phyloP scores from a whole-genome alignment of 2,329 filamentous ascomycete species.

The Pseudogymnoascus sp. region DNA sequence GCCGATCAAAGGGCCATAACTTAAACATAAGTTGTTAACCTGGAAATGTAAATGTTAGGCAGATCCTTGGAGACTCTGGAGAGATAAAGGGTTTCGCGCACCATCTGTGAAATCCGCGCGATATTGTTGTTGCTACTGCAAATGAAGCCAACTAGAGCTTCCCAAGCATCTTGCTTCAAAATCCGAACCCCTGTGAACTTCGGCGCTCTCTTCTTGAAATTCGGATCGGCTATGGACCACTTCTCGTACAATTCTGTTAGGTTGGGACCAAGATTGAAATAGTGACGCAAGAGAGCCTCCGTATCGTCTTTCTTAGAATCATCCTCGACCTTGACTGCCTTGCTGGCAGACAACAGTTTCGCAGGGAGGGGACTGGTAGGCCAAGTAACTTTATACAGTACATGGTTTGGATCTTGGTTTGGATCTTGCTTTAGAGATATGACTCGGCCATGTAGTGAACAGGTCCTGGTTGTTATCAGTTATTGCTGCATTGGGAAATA shows the following conservation, averaged over 20 bases:
- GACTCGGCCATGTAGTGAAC: conserved; percentile 76
- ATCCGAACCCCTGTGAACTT: conserved; percentile 89
- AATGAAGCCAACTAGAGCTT: conserved; percentile 87
- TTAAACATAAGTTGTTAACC: conserved; percentile 77
- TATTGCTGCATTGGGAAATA: conserved; percentile 10
- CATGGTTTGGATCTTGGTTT: conserved; percentile 64
- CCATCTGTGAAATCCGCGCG: conserved; percentile 89
- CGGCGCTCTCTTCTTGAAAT: conserved; percentile 81
- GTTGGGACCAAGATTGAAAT: conserved; percentile 79
- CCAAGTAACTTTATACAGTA: conserved; percentile 73
- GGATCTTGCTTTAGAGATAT: conserved; percentile 77
- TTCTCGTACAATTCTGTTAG: conserved; percentile 69
- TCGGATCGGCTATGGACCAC: conserved; percentile 78
- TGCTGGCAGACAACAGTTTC: conserved; percentile 29
- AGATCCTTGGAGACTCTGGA: neutral
- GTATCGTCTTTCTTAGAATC: conserved; percentile 54
- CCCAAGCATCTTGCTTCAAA: conserved; percentile 91
- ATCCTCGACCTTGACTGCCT: neutral
- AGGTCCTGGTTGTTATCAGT: conserved; percentile 48
- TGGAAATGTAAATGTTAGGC: conserved; percentile 23
- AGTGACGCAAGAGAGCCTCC: conserved; percentile 65
- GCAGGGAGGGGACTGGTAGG: conserved; percentile 31
- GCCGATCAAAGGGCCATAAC: conserved; percentile 74
- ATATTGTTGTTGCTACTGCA: conserved; percentile 99
- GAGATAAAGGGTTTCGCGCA: conserved; percentile 26